Evolutionary conservation across 768 basidiomycete genomes (phyloP).

Genomic region (Sporobolomyces phaffii): DNA sequence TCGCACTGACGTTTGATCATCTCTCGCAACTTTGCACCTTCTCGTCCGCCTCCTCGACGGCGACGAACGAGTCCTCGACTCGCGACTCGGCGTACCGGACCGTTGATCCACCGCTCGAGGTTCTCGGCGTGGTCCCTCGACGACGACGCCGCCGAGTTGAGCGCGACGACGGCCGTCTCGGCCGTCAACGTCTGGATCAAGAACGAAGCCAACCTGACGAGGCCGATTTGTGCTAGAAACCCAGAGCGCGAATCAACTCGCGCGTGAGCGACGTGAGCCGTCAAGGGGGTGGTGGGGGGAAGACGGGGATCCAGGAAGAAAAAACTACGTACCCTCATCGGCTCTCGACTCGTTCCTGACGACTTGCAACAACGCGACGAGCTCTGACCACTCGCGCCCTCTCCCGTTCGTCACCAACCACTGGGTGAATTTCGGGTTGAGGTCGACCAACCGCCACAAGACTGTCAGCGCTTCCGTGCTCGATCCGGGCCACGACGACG

Average conservation of each 20-base stretch:
- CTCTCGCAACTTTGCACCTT: background rate
- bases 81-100: too few relatives aligned
- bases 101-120: too few relatives aligned
- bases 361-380: slow-evolving; percentile 18
- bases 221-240: slow-evolving; percentile 60
- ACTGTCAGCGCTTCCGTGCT: slow-evolving; percentile 44
- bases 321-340: slow-evolving; percentile 55
- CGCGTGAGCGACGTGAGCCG: too few relatives aligned
- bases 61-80: too few relatives aligned
- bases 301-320: background rate
- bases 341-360: slow-evolving; percentile 66
- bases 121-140: too few relatives aligned
- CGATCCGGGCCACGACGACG: slow-evolving; percentile 13
- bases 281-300: too few relatives aligned
- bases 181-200: slow-evolving; percentile 86
- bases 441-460: slow-evolving; percentile 83
- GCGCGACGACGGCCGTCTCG: slow-evolving; percentile 58
- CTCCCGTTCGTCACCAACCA: slow-evolving; percentile 16
- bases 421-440: slow-evolving; percentile 53
- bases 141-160: too few relatives aligned
- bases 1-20: slow-evolving; percentile 9
- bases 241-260: too few relatives aligned
- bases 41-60: too few relatives aligned
- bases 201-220: slow-evolving; percentile 82
- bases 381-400: slow-evolving; percentile 14